Conservation (phyloP, 129 eudicot genomes). For the Centrapalus pauciflorus region DNA sequence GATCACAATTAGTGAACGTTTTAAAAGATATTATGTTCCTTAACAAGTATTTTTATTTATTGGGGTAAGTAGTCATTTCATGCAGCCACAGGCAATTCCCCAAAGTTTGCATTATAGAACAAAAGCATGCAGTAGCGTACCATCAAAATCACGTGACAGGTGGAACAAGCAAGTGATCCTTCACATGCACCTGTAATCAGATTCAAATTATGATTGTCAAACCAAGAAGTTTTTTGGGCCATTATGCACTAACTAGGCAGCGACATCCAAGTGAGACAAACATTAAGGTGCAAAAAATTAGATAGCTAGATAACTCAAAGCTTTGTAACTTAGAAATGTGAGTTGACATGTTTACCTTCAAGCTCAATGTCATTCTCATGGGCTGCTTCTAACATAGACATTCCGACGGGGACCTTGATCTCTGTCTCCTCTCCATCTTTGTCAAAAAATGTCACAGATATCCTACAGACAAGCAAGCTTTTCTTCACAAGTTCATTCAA, state of each 20-base stretch:
- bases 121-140: slow-evolving; percentile 37
- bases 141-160: slow-evolving; percentile 73
- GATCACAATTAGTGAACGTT: neutral
- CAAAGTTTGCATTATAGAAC: too few species aligned
- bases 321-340: too few species aligned
- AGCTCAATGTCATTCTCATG: slow-evolving; percentile 38
- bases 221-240: too few species aligned
- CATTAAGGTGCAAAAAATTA: neutral
- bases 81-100: too few species aligned
- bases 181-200: slow-evolving; percentile 65
- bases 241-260: too few species aligned
- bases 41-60: neutral
- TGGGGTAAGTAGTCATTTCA: too few species aligned
- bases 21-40: neutral
- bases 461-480: too few species aligned
- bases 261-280: neutral
- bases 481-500: too few species aligned
- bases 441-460: slow-evolving; percentile 74
- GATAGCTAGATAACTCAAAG: neutral
- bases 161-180: slow-evolving; percentile 73
- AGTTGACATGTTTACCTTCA: slow-evolving; percentile 27
- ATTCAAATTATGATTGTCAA: slow-evolving; percentile 8
- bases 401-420: slow-evolving; percentile 45
- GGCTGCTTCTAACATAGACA: slow-evolving; percentile 48
- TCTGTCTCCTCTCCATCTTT: slow-evolving; percentile 67